Evolutionary conservation across 2,329 filamentous ascomycete genomes (phyloP), one percentile per base, ranked within the genome.

Genomic region (Amesomyces nigricolor): DNA sequence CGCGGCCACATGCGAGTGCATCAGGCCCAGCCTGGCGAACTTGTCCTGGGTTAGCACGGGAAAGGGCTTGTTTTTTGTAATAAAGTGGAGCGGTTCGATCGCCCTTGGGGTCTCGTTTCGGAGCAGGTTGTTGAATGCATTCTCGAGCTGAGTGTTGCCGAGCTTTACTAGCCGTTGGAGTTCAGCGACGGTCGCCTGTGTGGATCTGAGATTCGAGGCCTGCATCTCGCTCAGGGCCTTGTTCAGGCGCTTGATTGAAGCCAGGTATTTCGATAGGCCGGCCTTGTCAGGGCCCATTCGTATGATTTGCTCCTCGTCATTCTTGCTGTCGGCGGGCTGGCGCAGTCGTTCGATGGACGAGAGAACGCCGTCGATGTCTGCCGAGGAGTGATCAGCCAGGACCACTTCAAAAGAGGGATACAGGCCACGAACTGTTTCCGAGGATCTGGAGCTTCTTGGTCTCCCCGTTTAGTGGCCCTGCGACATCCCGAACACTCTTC

Each of bases 261-360:
- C 85, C 48, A 99, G 82, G 71, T 96, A 99, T 64, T 89, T 88
- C 38, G 84, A 80, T 54, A 99, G 75, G 40, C 91, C 91, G 32
- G 85, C 85, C 71, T 87, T 87, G 63, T 90, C 86, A 1, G 91
- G 91, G n/a, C 90, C 91, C 62, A 85, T 83, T 52, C 90, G 85
- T 66, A 99, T 91, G 60, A 96, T 91, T 53, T 86, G 85, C 71
- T 99, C 94, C 71, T 99, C 94, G 60, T 88, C 85, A 63, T 88
- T 90, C 67, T 94, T 92, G 68, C 91, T 90, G 69, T 97, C 91
- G 58, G 91, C 84, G n/a, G 94, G 92, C 66, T 95, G 88, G 63
- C 89, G 86, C 40, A 97, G 79, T 59, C 86, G 85, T 59, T 96
- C 91, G 63, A 99, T 97, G 16, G 91, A 89, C 60, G 86, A 80